These are phyloP conservation scores for Tripterygium wilfordii DNA, from an alignment of 177 flowering plant species.

Conservation along the genomic window DNA sequence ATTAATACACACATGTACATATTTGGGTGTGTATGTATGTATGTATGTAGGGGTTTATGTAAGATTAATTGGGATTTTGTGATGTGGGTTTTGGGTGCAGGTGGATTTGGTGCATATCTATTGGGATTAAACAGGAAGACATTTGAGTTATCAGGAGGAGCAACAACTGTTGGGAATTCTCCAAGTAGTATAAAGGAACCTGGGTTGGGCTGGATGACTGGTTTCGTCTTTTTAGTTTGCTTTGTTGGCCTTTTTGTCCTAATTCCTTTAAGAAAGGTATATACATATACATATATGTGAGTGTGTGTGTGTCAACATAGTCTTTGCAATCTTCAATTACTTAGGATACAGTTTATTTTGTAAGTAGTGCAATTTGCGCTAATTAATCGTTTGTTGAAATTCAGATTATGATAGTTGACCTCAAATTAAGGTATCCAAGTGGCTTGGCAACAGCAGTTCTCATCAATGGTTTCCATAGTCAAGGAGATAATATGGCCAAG, in stretches of 20 bases:
- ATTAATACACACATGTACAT: no score
- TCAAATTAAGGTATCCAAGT: constrained; percentile 77
- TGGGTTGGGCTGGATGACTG: constrained; percentile 80
- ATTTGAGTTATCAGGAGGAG: constrained; percentile 59
- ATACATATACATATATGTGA: no score
- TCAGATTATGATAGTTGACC: constrained; percentile 84
- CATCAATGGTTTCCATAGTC: constrained; percentile 83
- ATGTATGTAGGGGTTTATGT: no score
- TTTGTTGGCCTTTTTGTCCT: constrained; percentile 85
- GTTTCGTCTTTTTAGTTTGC: constrained; percentile 53
- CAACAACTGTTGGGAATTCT: constrained; percentile 46
- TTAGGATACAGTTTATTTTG: background rate
- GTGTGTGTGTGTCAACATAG: no score
- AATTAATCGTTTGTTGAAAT: background rate
- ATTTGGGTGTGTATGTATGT: no score
- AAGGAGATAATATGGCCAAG: constrained; percentile 71
- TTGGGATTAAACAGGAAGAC: constrained; percentile 74
- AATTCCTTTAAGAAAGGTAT: constrained; percentile 88
- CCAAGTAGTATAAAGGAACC: constrained; percentile 61
- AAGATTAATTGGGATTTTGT: no score
- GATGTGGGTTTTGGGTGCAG: constrained; percentile 22
- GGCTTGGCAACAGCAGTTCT: constrained; percentile 92
- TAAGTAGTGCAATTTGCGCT: background rate
- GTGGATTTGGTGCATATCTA: constrained; percentile 87
- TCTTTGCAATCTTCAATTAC: no score